A percentile compares a stretch with the other conserved stretches of the same genome.
Evolutionary conservation across 2,329 filamentous ascomycete genomes (phyloP).

Genomic region (Arthrocladium fulminans): DNA sequence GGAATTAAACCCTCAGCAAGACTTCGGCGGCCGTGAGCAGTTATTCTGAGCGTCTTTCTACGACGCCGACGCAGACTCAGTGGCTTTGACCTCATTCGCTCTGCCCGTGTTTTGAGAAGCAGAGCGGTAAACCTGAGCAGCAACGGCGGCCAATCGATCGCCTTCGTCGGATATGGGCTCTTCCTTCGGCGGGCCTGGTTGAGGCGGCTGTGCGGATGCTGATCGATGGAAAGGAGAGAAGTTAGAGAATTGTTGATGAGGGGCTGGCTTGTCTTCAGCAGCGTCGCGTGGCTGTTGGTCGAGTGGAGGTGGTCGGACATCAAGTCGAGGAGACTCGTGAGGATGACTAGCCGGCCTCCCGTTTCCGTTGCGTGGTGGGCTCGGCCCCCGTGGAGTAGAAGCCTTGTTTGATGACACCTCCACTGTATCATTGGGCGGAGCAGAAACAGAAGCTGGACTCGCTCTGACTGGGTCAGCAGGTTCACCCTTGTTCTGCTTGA

Average conservation of each 20-base stretch:
- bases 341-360: conserved; percentile 2
- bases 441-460: not conserved
- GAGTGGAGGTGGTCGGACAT: conserved; percentile 21
- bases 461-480: not conserved
- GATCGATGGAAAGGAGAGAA: conserved; percentile 9
- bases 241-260: not conserved
- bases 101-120: conserved; percentile 18
- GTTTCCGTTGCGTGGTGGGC: conserved; percentile 6
- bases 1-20: no score
- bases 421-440: not conserved
- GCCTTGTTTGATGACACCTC: conserved; percentile 8
- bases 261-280: conserved; percentile 6
- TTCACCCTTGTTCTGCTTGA: conserved; percentile 6
- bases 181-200: conserved; percentile 27
- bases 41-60: not conserved
- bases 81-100: not conserved
- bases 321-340: conserved; percentile 15
- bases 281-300: conserved; percentile 18
- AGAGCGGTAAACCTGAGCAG: conserved; percentile 21
- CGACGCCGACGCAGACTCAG: conserved; percentile 1
- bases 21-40: no score
- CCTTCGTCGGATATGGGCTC: conserved; percentile 39
- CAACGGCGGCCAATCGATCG: conserved; percentile 29
- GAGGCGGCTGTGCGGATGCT: not conserved
- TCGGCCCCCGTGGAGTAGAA: conserved; percentile 2